Base-by-base conservation (phyloP, 768 basidiomycete species). In the Leccinellum luteum region DNA sequence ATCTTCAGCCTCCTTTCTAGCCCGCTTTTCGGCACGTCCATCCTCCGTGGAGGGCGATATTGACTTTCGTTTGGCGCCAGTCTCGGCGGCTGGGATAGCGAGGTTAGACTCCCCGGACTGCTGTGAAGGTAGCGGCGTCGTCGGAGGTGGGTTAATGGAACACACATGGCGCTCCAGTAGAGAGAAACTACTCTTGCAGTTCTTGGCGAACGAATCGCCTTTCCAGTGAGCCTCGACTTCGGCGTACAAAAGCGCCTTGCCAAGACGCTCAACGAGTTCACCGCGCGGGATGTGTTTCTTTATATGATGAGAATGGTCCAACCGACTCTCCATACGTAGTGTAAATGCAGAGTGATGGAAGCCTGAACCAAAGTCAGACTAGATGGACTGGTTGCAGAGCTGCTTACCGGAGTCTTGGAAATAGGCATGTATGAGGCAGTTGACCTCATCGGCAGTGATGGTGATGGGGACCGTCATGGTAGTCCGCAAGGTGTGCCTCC, bases 191-290 rank as follows among this genome's bases (percentile, higher is more conserved):
- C 80, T 76, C 66, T 83, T 85, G 79, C 92, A 94, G 63, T 81
- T 84, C 47, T 75, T 78, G 7, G 83, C 79, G 57, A 87, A 73
- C 34, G 78, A 75, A 66, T 84, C 84, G 9, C 79, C 80, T 59
- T 83, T 82, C 86, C 89, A 93, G 65, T 93, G 92, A 7, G 86
- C 81, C 76, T 94, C 92, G 52, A 89, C 89, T 74, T 94, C 92
- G 19, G 80, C 77, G 63, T 91, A 94, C 10, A 93, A 80, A 17
- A 94, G 75, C 4, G 92, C 85, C 73, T 91, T 93, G 68, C 82
- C 81, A 32, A 94, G 81, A 23, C 92, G 83, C 56, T 93, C 90
- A 41, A 92, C 77, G 25, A 94, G 81, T 68, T 92, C 89, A 12
- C 92, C 92, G 19, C 90, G 84, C 25, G 85, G 87, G 52, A 94